Percentiles rank a stretch among this genome's conserved stretches.
These are phyloP conservation scores for Magnusiomyces tetraspermus DNA, from an alignment of 1,139 yeast species.

Conservation along the genomic window DNA sequence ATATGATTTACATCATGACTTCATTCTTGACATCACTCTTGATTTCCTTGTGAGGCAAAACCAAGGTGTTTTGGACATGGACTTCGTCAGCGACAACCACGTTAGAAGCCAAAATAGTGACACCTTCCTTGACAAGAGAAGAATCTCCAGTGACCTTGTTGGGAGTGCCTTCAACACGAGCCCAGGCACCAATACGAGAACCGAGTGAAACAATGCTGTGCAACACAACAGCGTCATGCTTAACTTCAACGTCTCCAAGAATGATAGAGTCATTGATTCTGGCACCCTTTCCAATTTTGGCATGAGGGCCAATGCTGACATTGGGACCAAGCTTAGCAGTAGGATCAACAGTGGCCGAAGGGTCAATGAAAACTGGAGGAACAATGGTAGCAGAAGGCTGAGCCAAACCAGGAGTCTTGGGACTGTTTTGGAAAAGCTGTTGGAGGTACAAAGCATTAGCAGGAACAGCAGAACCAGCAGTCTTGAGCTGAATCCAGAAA, in stretches of 20 bases:
- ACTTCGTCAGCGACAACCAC: constrained; percentile 46
- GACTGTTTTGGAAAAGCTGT: constrained; percentile 34
- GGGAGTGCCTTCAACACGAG: constrained; percentile 45
- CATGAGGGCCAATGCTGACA: constrained; percentile 50
- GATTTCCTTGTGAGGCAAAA: constrained; percentile 53
- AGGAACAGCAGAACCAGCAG: constrained; percentile 54
- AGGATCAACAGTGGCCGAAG: constrained; percentile 39
- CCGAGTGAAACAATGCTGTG: constrained; percentile 46
- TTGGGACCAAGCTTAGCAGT: constrained; percentile 52
- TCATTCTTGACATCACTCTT: constrained; percentile 47
- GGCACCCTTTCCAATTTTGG: constrained; percentile 45
- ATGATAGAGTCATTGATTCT: constrained; percentile 48
- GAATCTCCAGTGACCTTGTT: constrained; percentile 45
- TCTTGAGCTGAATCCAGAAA: constrained; percentile 59
- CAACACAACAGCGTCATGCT: constrained; percentile 42
- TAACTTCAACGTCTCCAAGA: constrained; percentile 41
- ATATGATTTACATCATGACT: constrained; percentile 44
- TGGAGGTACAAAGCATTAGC: constrained; percentile 50
- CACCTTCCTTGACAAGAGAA: constrained; percentile 35
- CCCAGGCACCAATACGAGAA: constrained; percentile 49
- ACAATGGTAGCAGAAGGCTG: constrained; percentile 37
- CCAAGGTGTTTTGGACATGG: constrained; percentile 50
- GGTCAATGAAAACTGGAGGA: constrained; percentile 47
- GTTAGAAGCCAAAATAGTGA: constrained; percentile 46
- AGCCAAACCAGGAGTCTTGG: constrained; percentile 31